Evolutionary conservation across 2,329 filamentous ascomycete species (phyloP), one percentile per base, ranked within the genome.

Genomic region (Pseudogymnoascus sp.): DNA sequence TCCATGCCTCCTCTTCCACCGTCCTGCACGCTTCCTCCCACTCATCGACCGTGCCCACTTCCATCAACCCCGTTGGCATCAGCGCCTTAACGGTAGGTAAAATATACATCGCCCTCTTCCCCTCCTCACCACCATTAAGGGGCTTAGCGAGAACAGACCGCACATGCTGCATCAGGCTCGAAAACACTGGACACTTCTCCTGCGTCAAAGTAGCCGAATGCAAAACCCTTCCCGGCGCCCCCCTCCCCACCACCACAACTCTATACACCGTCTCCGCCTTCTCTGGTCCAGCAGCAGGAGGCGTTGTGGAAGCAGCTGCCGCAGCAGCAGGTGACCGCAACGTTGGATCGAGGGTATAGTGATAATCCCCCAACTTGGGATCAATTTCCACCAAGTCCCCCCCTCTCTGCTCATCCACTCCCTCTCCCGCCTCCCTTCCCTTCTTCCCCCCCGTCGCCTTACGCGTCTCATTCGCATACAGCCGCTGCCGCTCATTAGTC

Each of bases 401-500:
- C n/a, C 16, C 61, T 35, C 46, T 53, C 19, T 41, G 33, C 11
- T n/a, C 28, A 12, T 24, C 56, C 41, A 28, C 8, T n/a, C 12
- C 35, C 12, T 28, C 63, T 59, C 37, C 26, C 37, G 61, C 38
- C 61, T 53, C 10, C 53, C 35, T n/a, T 35, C 19, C 10, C 41
- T 59, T 35, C 28, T 41, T 53, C 37, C 19, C 65, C 63, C 28
- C 64, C 41, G 64, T 64, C 63, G 59, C 53, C 24, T 67, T 68
- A 7, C 71, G 64, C 22, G 64, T 65, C 26, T 70, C 66, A 14
- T 66, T 50, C 14, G 70, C 71, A 64, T 73, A 73, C 24, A 65
- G 61, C 31, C 71, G 66, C 66, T 73, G 71, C 40, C 70, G 67
- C 62, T 73, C 72, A 59, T 74, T 74, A n/a, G 70, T 73, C 7